phyloP scores from a whole-genome alignment of 306 rosid genomes.

The Purshia tridentata region DNA sequence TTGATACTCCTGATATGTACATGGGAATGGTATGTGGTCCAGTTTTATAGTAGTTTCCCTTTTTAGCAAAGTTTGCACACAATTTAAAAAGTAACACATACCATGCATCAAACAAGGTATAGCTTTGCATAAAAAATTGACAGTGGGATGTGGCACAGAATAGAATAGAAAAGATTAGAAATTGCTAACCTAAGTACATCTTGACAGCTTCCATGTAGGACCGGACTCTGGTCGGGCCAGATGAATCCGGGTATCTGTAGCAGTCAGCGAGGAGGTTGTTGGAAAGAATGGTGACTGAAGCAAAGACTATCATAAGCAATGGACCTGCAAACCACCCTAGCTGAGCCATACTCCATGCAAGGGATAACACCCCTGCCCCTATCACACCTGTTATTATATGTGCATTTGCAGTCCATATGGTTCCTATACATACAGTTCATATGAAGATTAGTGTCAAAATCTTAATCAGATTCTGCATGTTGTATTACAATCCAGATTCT shows the following conservation, averaged over 20 bases:
- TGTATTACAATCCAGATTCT: too few species aligned
- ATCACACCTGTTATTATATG: constrained; percentile 75
- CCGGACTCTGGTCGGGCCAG: constrained; percentile 32
- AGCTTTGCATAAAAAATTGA: background rate
- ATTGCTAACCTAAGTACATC: constrained; percentile 30
- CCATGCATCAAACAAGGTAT: background rate
- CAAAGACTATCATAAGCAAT: constrained; percentile 40
- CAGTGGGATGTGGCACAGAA: background rate
- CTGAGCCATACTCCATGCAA: constrained; percentile 78
- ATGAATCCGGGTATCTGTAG: constrained; percentile 49
- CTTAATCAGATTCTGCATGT: too few species aligned
- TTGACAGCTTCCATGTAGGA: constrained; percentile 52
- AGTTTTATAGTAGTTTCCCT: too few species aligned
- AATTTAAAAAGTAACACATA: background rate
- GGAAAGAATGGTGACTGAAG: constrained; percentile 46
- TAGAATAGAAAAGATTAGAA: background rate
- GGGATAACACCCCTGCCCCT: constrained; percentile 81
- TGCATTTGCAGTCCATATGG: constrained; percentile 48
- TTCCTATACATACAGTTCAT: constrained; percentile 1
- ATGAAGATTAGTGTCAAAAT: background rate
- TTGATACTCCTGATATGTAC: background rate
- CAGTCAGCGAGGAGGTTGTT: constrained; percentile 47
- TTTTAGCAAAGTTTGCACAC: background rate
- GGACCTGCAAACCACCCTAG: constrained; percentile 82
- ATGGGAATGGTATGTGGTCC: too few species aligned